These are phyloP conservation scores for Backusella westeae DNA, from an alignment of 192 early-diverging fungal genomes.

Conservation along the genomic window DNA sequence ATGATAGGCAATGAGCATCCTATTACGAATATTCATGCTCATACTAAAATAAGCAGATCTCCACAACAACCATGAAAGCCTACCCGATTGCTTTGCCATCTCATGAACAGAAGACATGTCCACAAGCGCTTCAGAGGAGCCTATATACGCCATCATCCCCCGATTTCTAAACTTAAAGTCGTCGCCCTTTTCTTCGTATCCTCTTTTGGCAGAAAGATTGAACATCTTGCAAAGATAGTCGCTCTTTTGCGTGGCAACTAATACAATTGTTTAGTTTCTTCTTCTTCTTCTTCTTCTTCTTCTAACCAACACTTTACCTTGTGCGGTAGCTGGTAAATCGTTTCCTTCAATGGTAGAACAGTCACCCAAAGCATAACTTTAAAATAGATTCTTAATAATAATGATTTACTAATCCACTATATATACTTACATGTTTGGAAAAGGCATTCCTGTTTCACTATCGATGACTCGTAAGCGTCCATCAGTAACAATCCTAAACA, in stretches of 20 bases:
- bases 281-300: no score
- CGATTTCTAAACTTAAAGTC: conserved; percentile 61
- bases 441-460: conserved; percentile 50
- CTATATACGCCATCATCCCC: conserved; percentile 73
- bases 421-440: conserved; percentile 48
- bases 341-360: conserved; percentile 82
- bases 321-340: conserved; percentile 80
- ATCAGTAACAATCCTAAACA: conserved; percentile 70
- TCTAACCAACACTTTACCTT: conserved; percentile 37
- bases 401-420: background rate
- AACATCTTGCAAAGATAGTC: conserved; percentile 57
- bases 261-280: background rate
- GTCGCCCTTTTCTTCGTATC: conserved; percentile 19
- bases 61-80: conserved; percentile 67
- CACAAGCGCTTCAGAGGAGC: conserved; percentile 54
- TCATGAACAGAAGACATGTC: conserved; percentile 53
- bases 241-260: conserved; percentile 74
- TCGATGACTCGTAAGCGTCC: conserved; percentile 70
- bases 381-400: background rate
- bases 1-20: conserved; percentile 71
- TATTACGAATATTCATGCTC: conserved; percentile 66
- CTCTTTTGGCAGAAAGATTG: conserved; percentile 13
- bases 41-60: conserved; percentile 70
- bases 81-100: conserved; percentile 47
- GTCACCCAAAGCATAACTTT: conserved; percentile 83